These are phyloP conservation scores for Linum tenue DNA, from an alignment of 345 rosid genomes.

Conservation along the genomic window DNA sequence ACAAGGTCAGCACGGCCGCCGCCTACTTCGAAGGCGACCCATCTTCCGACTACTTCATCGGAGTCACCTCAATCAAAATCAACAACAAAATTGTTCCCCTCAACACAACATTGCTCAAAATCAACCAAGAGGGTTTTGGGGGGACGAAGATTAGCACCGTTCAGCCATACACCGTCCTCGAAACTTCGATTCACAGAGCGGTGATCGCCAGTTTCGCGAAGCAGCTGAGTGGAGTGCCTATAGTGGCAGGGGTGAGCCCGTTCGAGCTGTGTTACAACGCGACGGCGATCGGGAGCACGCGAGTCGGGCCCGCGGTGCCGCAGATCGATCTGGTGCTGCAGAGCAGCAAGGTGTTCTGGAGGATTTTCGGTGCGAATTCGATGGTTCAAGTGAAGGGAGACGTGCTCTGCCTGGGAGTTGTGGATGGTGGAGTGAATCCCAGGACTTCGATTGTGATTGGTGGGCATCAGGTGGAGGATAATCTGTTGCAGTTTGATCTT, in stretches of 20 bases:
- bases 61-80: too few species aligned
- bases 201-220: too few species aligned
- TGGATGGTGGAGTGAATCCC: slow-evolving; percentile 5
- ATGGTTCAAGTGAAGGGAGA: background rate
- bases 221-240: background rate
- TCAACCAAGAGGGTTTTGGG: too few species aligned
- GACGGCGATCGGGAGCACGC: background rate
- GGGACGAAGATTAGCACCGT: too few species aligned
- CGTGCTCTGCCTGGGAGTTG: slow-evolving; percentile 12
- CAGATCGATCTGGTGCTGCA: slow-evolving; percentile 7
- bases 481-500: slow-evolving; percentile 13
- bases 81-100: too few species aligned
- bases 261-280: background rate
- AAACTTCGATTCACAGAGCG: too few species aligned
- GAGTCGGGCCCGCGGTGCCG: slow-evolving; percentile 6
- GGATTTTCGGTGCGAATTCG: slow-evolving; percentile 9
- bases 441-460: slow-evolving; percentile 12
- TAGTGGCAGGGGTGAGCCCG: too few species aligned
- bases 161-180: too few species aligned
- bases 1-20: too few species aligned
- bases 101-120: too few species aligned
- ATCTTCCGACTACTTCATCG: too few species aligned
- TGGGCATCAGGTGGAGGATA: slow-evolving; percentile 2
- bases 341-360: slow-evolving; percentile 1
- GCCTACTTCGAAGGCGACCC: too few species aligned